Conservation (phyloP, 2,329 filamentous ascomycete species). For the Chaetoscypha palmicola region DNA sequence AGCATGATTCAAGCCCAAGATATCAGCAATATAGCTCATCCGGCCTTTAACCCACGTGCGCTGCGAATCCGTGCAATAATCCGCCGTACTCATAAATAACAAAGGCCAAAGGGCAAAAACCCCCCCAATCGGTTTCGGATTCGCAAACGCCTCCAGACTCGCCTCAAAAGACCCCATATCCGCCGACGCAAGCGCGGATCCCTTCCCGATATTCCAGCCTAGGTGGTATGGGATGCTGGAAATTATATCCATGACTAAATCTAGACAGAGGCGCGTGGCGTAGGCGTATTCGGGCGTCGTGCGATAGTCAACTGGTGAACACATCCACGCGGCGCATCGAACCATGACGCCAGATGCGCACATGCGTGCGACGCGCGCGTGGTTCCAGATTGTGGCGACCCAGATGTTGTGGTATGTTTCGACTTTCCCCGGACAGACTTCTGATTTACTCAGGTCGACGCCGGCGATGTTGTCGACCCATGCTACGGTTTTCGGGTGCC, state of each 20-base stretch:
- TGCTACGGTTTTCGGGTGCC: constrained; percentile 44
- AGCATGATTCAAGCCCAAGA: constrained; percentile 52
- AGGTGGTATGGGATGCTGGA: constrained; percentile 56
- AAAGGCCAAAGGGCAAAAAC: constrained; percentile 56
- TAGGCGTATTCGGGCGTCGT: constrained; percentile 56
- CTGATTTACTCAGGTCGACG: constrained; percentile 45
- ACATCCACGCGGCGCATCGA: constrained; percentile 54
- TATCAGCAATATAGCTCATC: constrained; percentile 46
- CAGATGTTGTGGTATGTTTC: constrained; percentile 54
- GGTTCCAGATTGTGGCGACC: constrained; percentile 52
- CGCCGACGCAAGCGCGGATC: constrained; percentile 26
- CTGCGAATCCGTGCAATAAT: constrained; percentile 53
- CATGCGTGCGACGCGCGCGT: constrained; percentile 46
- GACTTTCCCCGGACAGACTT: constrained; percentile 53
- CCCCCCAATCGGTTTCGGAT: constrained; percentile 47
- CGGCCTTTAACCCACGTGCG: constrained; percentile 48
- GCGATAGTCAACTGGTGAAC: constrained; percentile 53
- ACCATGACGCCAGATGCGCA: constrained; percentile 49
- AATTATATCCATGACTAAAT: constrained; percentile 51
- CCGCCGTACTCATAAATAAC: constrained; percentile 45
- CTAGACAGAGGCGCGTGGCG: constrained; percentile 43
- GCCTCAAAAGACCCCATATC: constrained; percentile 41
- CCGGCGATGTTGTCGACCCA: constrained; percentile 50
- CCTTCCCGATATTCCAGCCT: constrained; percentile 47
- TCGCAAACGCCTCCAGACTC: constrained; percentile 39